These are phyloP conservation scores for Tremellales sp. DNA, from an alignment of 1,284 basidiomycete species.

Conservation along the genomic window DNA sequence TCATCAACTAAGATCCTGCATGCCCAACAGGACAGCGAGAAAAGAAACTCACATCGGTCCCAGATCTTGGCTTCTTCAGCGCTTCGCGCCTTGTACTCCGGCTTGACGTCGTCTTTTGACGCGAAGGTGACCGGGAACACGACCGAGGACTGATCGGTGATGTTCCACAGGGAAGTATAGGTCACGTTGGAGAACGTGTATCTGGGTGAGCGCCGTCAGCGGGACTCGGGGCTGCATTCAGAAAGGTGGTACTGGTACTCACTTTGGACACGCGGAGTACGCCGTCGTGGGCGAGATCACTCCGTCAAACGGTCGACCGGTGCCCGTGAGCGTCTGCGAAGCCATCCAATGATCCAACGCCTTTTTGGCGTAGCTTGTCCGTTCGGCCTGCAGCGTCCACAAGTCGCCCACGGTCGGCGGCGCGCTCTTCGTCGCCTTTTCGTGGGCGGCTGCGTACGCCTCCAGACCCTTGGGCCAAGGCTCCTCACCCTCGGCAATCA, in stretches of 20 bases:
- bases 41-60: constrained; percentile 55
- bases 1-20: background rate
- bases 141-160: constrained; percentile 46
- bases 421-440: constrained; percentile 10
- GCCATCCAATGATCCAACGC: constrained; percentile 34
- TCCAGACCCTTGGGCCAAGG: constrained; percentile 30
- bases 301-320: constrained; percentile 39
- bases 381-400: constrained; percentile 32
- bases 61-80: constrained; percentile 54
- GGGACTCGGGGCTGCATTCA: background rate
- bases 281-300: constrained; percentile 32
- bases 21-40: background rate
- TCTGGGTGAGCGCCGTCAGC: constrained; percentile 1
- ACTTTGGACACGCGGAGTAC: constrained; percentile 28
- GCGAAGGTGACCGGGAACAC: constrained; percentile 64
- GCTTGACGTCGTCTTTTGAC: constrained; percentile 46
- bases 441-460: constrained; percentile 20
- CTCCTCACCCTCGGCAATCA: constrained; percentile 26
- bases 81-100: constrained; percentile 52
- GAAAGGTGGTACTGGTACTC: background rate
- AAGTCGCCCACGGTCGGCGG: constrained; percentile 28
- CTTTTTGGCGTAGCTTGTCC: constrained; percentile 26
- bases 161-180: constrained; percentile 42
- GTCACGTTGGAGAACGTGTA: constrained; percentile 28
- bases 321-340: constrained; percentile 26